Evolutionary conservation across 306 rosid species (phyloP).

Genomic region (Styphnolobium japonicum): DNA sequence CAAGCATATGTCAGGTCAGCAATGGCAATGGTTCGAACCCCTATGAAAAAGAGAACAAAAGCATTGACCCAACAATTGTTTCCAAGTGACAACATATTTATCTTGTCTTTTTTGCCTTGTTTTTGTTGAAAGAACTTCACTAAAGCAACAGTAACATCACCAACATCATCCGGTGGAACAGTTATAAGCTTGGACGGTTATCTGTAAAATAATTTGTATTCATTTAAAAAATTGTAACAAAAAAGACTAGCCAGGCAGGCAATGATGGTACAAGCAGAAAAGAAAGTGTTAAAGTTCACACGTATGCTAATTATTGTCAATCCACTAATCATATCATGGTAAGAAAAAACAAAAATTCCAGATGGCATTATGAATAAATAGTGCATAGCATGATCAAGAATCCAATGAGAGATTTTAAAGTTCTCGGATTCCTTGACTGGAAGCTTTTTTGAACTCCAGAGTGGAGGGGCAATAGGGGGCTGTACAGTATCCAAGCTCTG

Average conservation of each 20-base stretch:
- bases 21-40: conserved; percentile 10
- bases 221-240: neutral
- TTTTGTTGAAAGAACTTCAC: conserved; percentile 15
- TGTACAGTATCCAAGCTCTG: conserved; percentile 64
- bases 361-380: conserved; percentile 11
- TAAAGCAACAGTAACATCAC: conserved; percentile 26
- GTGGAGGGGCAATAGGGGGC: conserved; percentile 74
- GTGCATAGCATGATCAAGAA: conserved; percentile 42
- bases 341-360: conserved; percentile 10
- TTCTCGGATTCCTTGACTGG: conserved; percentile 56
- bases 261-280: neutral
- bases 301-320: conserved; percentile 18
- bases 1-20: neutral
- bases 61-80: conserved; percentile 30
- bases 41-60: conserved; percentile 13
- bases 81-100: neutral
- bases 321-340: conserved; percentile 12
- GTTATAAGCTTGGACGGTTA: neutral
- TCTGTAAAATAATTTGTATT: neutral
- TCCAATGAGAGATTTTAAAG: conserved; percentile 66
- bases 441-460: conserved; percentile 59
- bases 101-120: neutral
- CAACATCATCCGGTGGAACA: conserved; percentile 19
- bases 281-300: neutral
- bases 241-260: neutral